Base-by-base conservation (phyloP, 768 basidiomycete genomes). In the Crepidotus variabilis region DNA sequence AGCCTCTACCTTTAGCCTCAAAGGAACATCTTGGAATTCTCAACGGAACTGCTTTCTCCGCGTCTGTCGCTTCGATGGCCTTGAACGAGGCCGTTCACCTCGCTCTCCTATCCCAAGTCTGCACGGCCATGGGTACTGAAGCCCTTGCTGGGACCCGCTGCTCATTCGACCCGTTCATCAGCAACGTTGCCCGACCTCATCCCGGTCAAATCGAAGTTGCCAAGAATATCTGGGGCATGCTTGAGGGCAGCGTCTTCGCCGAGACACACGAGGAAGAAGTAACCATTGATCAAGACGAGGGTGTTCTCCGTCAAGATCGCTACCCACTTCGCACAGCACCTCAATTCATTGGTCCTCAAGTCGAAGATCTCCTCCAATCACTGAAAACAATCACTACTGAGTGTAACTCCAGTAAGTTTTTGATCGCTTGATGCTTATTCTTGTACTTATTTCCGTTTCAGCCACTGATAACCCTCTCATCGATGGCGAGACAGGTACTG, bases 391-490 rank as follows among this genome's bases (percentile, higher is more conserved):
- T 94, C 35, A 83, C 84, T 2, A 77, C 79, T 33, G 92, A 94
- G 67, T 84, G 88, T 72, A 94, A 94, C 67, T 89, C 89, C 28
- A 93, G 87, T 89, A 69, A 59, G 86, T 73, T 48, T 24, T 1
- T 7, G 32, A 36, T 14, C 34, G 24, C 35, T 57, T 56, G 24
- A 63, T 56, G 47, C 1, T 43, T 7, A 10, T 1, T 24, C 35
- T 50, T 2, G 54, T 53, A 39, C 48, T n/a, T 4, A 28, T 8
- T 50, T 33, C 6, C 18, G 45, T 49, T 36, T 47, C 54, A 89
- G 87, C 92, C 18, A 94, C 92, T 3, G 92, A 94, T 66, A 94
- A 94, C 66, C 92, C 92, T 1, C 80, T 94, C 7, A 76, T 93
- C 36, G 88, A 94, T 58, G 78, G 78, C 43, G 78, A 84, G 61